These are phyloP conservation scores for Collybia mongolica DNA, from an alignment of 768 basidiomycete genomes.

Conservation along the genomic window DNA sequence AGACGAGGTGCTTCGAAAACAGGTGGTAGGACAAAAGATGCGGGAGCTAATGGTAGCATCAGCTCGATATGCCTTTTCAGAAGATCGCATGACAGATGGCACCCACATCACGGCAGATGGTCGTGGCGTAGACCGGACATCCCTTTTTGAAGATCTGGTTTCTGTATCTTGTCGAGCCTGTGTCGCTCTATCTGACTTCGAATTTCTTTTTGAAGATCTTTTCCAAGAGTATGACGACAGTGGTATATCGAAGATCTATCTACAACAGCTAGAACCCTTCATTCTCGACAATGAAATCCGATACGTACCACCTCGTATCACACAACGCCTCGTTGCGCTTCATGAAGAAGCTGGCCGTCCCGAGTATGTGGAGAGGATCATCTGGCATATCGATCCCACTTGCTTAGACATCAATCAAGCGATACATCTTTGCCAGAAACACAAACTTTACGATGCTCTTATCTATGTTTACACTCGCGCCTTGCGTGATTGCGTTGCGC, in stretches of 20 bases:
- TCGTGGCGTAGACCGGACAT: conserved; percentile 89
- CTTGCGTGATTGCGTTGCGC: conserved; percentile 84
- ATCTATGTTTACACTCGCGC: conserved; percentile 93
- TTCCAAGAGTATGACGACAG: conserved; percentile 86
- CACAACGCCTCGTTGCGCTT: conserved; percentile 77
- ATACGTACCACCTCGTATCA: conserved; percentile 82
- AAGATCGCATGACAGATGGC: conserved; percentile 88
- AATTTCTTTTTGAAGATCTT: conserved; percentile 91
- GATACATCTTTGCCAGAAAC: conserved; percentile 78
- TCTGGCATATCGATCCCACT: conserved; percentile 94
- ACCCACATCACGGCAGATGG: conserved; percentile 82
- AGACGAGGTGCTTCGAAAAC: conserved; percentile 52
- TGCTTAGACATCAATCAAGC: conserved; percentile 94
- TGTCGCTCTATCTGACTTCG: conserved; percentile 74
- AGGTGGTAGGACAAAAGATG: conserved; percentile 72
- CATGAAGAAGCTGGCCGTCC: conserved; percentile 72
- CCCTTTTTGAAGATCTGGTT: conserved; percentile 88
- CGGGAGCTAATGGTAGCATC: conserved; percentile 87
- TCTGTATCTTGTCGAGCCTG: conserved; percentile 74
- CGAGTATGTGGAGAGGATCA: conserved; percentile 81
- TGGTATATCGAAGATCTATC: conserved; percentile 84
- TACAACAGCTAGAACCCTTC: conserved; percentile 78
- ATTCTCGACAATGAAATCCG: conserved; percentile 73
- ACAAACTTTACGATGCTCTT: conserved; percentile 88
- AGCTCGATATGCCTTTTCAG: conserved; percentile 86